Evolutionary conservation across 805 yeast genomes (phyloP).

Genomic region (Lipomyces starkeyi): DNA sequence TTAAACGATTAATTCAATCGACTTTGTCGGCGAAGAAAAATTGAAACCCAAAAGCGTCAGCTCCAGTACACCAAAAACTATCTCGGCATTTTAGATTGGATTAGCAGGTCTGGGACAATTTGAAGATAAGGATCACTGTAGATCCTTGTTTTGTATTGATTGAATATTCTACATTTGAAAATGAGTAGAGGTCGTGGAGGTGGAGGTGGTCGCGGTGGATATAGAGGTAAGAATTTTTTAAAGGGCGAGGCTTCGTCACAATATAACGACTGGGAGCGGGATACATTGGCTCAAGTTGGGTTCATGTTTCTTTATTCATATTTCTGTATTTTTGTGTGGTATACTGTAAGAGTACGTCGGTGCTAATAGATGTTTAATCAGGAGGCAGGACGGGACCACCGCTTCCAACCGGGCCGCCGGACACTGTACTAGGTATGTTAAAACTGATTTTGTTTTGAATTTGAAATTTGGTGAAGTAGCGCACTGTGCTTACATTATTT

Average conservation of each 20-base stretch:
- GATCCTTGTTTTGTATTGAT: neutral
- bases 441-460: neutral
- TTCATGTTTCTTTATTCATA: neutral
- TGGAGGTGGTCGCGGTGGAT: constrained; percentile 60
- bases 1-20: too few relatives aligned
- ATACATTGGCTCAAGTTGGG: neutral
- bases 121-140: neutral
- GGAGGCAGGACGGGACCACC: constrained; percentile 76
- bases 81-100: neutral
- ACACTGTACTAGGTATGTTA: constrained; percentile 59
- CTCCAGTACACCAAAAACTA: neutral
- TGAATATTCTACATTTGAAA: neutral
- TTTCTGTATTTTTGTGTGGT: neutral
- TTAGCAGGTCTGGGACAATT: neutral
- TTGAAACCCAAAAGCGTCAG: neutral
- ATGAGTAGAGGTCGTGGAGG: constrained; percentile 78
- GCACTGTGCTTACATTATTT: neutral
- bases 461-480: neutral
- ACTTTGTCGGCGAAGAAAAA: neutral
- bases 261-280: neutral
- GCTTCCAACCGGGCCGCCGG: constrained; percentile 94
- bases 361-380: constrained; percentile 3
- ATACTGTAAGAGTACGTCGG: neutral
- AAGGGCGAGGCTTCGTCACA: neutral
- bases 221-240: constrained; percentile 25